Evolutionary conservation across 2,329 filamentous ascomycete species (phyloP).

Genomic region (Colletotrichum cuscutae): DNA sequence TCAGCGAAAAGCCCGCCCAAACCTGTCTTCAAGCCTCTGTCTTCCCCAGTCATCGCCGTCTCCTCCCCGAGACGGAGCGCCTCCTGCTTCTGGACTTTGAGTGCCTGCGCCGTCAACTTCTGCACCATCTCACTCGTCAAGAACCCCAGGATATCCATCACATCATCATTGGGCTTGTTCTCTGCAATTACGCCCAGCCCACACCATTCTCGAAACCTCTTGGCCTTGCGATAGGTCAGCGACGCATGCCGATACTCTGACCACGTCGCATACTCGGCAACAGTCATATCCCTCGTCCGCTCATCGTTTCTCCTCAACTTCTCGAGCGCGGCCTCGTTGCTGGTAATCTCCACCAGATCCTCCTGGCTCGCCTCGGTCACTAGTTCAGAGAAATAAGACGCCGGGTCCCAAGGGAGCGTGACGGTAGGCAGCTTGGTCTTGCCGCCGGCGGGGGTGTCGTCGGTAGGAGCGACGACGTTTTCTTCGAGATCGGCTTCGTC

Average conservation of each 20-base stretch:
- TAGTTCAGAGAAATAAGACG: slow-evolving; percentile 31
- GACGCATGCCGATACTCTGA: slow-evolving; percentile 38
- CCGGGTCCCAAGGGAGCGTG: slow-evolving; percentile 29
- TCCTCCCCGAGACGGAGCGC: background rate
- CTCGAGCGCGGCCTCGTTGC: slow-evolving; percentile 31
- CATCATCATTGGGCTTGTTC: slow-evolving; percentile 35
- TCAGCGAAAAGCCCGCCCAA: background rate
- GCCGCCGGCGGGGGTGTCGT: background rate
- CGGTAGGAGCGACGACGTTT: background rate
- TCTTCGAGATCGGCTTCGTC: slow-evolving; percentile 29
- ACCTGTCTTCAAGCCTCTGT: background rate
- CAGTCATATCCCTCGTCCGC: slow-evolving; percentile 36
- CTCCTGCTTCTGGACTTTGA: slow-evolving; percentile 24
- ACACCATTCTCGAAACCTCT: slow-evolving; percentile 37
- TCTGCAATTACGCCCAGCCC: slow-evolving; percentile 36
- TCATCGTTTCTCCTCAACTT: slow-evolving; percentile 34
- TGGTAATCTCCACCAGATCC: slow-evolving; percentile 7
- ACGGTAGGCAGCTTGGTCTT: slow-evolving; percentile 27
- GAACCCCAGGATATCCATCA: slow-evolving; percentile 37
- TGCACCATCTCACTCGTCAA: slow-evolving; percentile 39
- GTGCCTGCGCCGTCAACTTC: slow-evolving; percentile 19
- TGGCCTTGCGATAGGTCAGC: slow-evolving; percentile 37
- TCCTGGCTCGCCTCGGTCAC: slow-evolving; percentile 21
- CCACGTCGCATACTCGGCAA: slow-evolving; percentile 38
- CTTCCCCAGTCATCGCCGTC: background rate